phyloP scores from a whole-genome alignment of 1,139 yeast genomes.

The Hemisphaericaspora lyxosophila region DNA sequence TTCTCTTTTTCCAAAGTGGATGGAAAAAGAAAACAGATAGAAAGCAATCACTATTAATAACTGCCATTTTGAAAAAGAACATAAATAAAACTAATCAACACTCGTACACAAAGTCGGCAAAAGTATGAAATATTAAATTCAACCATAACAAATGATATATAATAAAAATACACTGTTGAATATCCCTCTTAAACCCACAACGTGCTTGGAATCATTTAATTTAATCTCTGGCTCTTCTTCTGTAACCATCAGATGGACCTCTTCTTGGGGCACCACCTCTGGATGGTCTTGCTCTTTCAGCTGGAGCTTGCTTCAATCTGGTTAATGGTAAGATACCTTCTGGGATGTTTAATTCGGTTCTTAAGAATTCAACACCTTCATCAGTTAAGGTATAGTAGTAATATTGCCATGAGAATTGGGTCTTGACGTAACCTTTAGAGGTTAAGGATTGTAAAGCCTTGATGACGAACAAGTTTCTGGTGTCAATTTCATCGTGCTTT shows the following conservation, averaged over 20 bases:
- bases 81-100: conserved; percentile 1
- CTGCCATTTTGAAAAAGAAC: conserved; percentile 1
- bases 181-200: not conserved
- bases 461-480: conserved; percentile 97
- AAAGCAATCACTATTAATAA: conserved; percentile 1
- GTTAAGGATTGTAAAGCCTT: conserved; percentile 99
- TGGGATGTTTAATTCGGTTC: conserved; percentile 98
- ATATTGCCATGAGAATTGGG: conserved; percentile 99
- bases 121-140: not conserved
- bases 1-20: not conserved
- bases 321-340: conserved; percentile 98
- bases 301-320: conserved; percentile 92
- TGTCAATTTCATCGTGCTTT: conserved; percentile 96
- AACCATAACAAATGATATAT: conserved; percentile 3
- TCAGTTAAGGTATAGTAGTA: conserved; percentile 99
- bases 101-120: not conserved
- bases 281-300: conserved; percentile 68
- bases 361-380: conserved; percentile 98
- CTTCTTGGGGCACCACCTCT: conserved; percentile 37
- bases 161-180: conserved; percentile 4
- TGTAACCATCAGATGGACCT: conserved; percentile 36
- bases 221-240: conserved; percentile 53
- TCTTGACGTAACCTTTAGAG: conserved; percentile 98
- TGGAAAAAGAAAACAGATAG: not conserved
- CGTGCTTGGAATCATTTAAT: conserved; percentile 9